Base-by-base conservation (phyloP, 2,329 filamentous ascomycete species). In the Phaeoacremonium minimum region DNA sequence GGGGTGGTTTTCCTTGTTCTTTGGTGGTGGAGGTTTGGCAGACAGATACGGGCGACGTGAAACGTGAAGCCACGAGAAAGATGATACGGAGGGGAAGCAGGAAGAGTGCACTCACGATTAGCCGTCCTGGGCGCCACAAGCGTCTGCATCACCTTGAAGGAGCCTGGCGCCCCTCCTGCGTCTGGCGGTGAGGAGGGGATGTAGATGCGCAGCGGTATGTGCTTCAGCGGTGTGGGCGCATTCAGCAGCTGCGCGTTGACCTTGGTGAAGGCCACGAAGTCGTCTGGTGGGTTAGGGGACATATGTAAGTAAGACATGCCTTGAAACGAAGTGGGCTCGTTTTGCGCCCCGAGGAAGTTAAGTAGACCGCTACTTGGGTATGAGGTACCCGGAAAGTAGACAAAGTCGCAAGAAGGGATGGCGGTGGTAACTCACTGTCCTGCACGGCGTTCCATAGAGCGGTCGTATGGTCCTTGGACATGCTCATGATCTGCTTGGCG, bases 181-280 rank as follows among this genome's bases (percentile, higher is more conserved):
- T 57, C 57, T 15, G 75, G 68, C 1, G 85, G 78, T 0, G 77
- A 66, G 5, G 79, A 75, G 4, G 85, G 86, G 33, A 97, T 79
- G 61, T 96, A 98, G 37, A 97, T 66, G 37, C 90, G 83, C 28
- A 97, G 64, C 1, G 93, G 93, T n/a, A 97, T 73, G 60, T 95
- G 83, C 42, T 83, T 83, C 35, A 96, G 74, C 14, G 82, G 77
- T 6, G 79, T 77, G 2, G 87, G 80, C 4, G 84, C 77, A 51
- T 86, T 85, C 43, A 97, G 75, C 4, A 96, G 75, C 44, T 82
- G 83, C 44, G 72, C 77, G 55, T 90, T 84, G 50, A 97, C 80
- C 40, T 77, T 77, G 52, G 77, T 75, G 63, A 86, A 97, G 28
- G 81, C 68, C 7, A 67, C 48, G 48, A 86, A 80, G 60, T 96